Evolutionary conservation across 2,329 filamentous ascomycete species (phyloP).

Genomic region (Blumeria hordei): DNA sequence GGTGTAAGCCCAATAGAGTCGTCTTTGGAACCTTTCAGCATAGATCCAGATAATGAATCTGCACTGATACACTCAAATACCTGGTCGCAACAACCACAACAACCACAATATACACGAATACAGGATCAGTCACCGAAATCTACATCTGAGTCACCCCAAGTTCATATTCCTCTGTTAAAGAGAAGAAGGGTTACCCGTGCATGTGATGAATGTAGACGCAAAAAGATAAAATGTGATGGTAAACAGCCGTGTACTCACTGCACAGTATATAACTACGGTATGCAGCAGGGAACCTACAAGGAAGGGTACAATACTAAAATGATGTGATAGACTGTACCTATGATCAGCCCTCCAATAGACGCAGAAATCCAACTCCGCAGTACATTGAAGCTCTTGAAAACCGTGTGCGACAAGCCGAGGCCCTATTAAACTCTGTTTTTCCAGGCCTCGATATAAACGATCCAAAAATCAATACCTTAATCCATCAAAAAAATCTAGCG

Average conservation of each 20-base stretch:
- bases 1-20: no score
- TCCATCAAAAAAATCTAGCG: neutral
- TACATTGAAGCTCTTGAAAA: slow-evolving; percentile 49
- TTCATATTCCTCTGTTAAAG: slow-evolving; percentile 20
- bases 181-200: slow-evolving; percentile 55
- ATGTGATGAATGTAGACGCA: slow-evolving; percentile 61
- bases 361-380: slow-evolving; percentile 46
- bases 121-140: no score
- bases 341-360: slow-evolving; percentile 53
- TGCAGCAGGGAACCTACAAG: slow-evolving; percentile 9
- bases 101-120: no score
- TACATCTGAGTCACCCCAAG: no score
- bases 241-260: slow-evolving; percentile 87
- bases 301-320: neutral
- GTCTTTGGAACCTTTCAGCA: no score
- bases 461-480: slow-evolving; percentile 50
- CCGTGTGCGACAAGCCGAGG: slow-evolving; percentile 44
- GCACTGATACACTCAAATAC: no score
- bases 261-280: slow-evolving; percentile 96
- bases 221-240: slow-evolving; percentile 74
- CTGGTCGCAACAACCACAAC: no score
- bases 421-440: slow-evolving; percentile 34
- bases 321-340: slow-evolving; percentile 39
- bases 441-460: slow-evolving; percentile 54
- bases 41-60: no score